These are phyloP conservation scores for Hymenoscyphus repandus DNA, from an alignment of 2,329 filamentous ascomycete genomes.

Conservation along the genomic window DNA sequence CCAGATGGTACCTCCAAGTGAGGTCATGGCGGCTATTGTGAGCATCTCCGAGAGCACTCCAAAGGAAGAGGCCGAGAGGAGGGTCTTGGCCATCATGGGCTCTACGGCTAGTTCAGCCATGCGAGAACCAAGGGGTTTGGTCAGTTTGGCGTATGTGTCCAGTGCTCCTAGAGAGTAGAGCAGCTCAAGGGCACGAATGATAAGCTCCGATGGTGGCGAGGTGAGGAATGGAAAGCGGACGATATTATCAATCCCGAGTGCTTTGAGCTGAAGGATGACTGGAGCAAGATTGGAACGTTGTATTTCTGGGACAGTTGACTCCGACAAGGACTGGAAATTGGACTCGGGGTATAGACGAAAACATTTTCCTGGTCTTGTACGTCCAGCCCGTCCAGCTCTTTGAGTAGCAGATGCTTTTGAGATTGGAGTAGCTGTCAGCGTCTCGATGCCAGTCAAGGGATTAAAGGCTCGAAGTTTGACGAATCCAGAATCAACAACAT, in stretches of 20 bases:
- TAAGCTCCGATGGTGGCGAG: conserved; percentile 75
- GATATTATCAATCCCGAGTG: conserved; percentile 91
- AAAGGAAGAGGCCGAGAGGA: conserved; percentile 71
- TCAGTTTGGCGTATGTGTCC: conserved; percentile 86
- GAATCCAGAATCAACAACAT: conserved; percentile 85
- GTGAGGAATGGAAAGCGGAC: conserved; percentile 86
- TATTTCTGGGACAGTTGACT: conserved; percentile 80
- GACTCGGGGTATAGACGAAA: conserved; percentile 86
- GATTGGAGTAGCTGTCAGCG: conserved; percentile 72
- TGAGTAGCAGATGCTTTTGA: conserved; percentile 93
- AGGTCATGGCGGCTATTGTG: conserved; percentile 91
- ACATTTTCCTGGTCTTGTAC: conserved; percentile 88
- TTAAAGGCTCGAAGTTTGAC: conserved; percentile 87
- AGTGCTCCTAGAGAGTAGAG: conserved; percentile 82
- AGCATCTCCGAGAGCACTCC: conserved; percentile 80
- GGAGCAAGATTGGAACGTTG: conserved; percentile 88
- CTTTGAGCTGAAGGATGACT: conserved; percentile 85
- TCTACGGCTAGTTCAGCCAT: conserved; percentile 94
- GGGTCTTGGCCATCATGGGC: conserved; percentile 90
- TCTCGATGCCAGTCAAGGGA: conserved; percentile 79
- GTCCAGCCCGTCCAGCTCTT: conserved; percentile 81
- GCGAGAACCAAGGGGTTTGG: conserved; percentile 75
- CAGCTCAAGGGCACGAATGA: conserved; percentile 81
- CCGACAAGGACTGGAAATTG: conserved; percentile 58
- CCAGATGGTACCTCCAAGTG: conserved; percentile 77